A percentile compares a stretch with the other conserved stretches of the same genome.
These are phyloP conservation scores for Emericellopsis terricola DNA, from an alignment of 495 filamentous ascomycete genomes.

Conservation along the genomic window DNA sequence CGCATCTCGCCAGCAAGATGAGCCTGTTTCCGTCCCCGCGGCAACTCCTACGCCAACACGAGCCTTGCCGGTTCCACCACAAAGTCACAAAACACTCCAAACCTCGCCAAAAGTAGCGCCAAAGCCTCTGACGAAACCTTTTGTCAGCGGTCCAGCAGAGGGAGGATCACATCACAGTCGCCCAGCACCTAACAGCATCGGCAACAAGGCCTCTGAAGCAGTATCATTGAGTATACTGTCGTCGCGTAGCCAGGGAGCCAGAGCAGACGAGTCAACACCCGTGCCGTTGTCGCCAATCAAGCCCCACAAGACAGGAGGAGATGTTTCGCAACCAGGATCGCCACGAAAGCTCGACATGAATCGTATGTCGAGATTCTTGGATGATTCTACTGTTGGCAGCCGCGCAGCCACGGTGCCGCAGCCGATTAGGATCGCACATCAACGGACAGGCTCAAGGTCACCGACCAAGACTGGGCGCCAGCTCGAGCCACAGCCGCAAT, in stretches of 20 bases:
- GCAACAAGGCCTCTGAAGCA: too few species aligned
- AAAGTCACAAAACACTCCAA: slow-evolving; percentile 6
- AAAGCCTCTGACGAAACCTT: too few species aligned
- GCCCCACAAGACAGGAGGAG: slow-evolving; percentile 8
- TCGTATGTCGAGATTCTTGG: slow-evolving; percentile 32
- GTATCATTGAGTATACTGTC: too few species aligned
- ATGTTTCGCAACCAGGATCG: slow-evolving; percentile 21
- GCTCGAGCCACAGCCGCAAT: neutral
- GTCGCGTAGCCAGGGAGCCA: too few species aligned
- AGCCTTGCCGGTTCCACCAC: too few species aligned
- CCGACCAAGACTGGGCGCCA: slow-evolving; percentile 4
- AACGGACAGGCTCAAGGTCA: slow-evolving; percentile 2
- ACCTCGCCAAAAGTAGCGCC: slow-evolving; percentile 2
- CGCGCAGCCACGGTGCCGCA: slow-evolving; percentile 1
- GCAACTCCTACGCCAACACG: too few species aligned
- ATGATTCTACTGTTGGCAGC: slow-evolving; percentile 11
- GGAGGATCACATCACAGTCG: neutral
- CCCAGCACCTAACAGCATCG: neutral
- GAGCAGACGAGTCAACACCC: neutral
- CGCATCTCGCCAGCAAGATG: slow-evolving; percentile 1
- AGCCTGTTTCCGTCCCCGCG: too few species aligned
- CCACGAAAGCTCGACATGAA: slow-evolving; percentile 35
- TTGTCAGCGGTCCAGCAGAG: too few species aligned
- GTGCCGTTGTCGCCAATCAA: neutral
- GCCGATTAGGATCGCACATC: neutral